Base-by-base conservation (phyloP, 192 early-diverging fungal species). In the Backusella mclennaniae region DNA sequence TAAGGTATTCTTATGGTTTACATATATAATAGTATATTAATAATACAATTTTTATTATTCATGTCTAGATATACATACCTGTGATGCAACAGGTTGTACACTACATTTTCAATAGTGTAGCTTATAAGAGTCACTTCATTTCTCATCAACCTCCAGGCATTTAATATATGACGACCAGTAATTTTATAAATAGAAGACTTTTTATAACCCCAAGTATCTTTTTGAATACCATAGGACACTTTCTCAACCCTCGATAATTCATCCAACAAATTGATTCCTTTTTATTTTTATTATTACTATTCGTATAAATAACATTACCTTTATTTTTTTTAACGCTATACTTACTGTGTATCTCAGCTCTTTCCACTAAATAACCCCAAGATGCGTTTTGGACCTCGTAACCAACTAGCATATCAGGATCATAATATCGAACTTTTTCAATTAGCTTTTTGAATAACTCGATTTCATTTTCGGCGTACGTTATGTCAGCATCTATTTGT, bases 141-240 rank as follows among this genome's bases (percentile, higher is more conserved):
- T n/a, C 90, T 83, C 86, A 98, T 90, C 38, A 96, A 75, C 38
- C 95, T 79, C 97, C 97, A 98, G 26, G 96, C 84, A 82, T 97
- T 97, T 14, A 98, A 80, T 66, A 96, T 86, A 76, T 95, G 93
- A 3, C 96, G 87, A 19, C 96, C 96, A 35, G 79, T 70, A 6
- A 93, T 73, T 35, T 85, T 85, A n/a, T 96, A 78, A 0, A 86
- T 77, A 4, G 93, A 89, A 15, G 91, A 82, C 66, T 94, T 90
- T 46, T 82, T 85, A 72, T 85, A 85, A 2, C 90, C 87, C 90
- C 90, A 94, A 26, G 73, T 76, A 59, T 85, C 79, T 35, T 67
- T 66, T 3, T 35, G 19, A 5, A 73, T 59, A n/a, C 8, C 14
- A 39, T 68, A 15, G 11, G 39, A 39, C 2, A 75, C 35, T 21